Conservation (phyloP, 164 flowering plant species). For the Tetrastigma voinierianum region DNA sequence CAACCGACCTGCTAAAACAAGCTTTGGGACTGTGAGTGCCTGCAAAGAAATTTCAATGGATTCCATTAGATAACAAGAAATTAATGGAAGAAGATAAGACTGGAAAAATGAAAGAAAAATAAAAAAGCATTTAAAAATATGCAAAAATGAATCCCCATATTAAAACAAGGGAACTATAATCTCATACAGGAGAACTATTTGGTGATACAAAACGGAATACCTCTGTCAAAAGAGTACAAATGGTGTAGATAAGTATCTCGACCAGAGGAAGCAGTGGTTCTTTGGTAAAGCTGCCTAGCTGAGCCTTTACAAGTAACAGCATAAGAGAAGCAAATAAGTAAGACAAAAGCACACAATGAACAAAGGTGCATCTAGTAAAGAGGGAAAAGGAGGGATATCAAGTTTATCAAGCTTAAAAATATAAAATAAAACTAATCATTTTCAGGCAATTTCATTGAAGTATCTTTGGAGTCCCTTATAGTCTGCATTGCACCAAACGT, state of each 20-base stretch:
- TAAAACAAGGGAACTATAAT: background rate
- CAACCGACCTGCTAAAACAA: slow-evolving; percentile 92
- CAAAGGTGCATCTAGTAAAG: background rate
- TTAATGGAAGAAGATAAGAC: background rate
- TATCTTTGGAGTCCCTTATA: too few species aligned
- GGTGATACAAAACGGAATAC: slow-evolving; percentile 26
- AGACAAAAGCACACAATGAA: background rate
- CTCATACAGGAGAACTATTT: background rate
- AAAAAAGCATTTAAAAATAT: background rate
- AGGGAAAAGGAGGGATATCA: background rate
- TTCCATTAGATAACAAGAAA: background rate
- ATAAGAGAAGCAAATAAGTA: slow-evolving; percentile 10
- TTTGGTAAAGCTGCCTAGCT: slow-evolving; percentile 94
- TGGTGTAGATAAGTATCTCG: slow-evolving; percentile 99
- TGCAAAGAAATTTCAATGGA: slow-evolving; percentile 28
- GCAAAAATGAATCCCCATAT: background rate
- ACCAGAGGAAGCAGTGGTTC: slow-evolving; percentile 93
- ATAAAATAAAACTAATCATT: too few species aligned
- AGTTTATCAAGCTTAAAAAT: background rate
- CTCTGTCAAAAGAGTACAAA: slow-evolving; percentile 92
- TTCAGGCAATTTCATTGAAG: too few species aligned
- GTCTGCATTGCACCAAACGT: too few species aligned
- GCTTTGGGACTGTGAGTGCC: slow-evolving; percentile 91
- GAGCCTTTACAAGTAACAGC: slow-evolving; percentile 49
- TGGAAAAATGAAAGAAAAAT: background rate